Evolutionary conservation across 495 filamentous ascomycete species (phyloP).

Genomic region (Lentithecium fluviatile): DNA sequence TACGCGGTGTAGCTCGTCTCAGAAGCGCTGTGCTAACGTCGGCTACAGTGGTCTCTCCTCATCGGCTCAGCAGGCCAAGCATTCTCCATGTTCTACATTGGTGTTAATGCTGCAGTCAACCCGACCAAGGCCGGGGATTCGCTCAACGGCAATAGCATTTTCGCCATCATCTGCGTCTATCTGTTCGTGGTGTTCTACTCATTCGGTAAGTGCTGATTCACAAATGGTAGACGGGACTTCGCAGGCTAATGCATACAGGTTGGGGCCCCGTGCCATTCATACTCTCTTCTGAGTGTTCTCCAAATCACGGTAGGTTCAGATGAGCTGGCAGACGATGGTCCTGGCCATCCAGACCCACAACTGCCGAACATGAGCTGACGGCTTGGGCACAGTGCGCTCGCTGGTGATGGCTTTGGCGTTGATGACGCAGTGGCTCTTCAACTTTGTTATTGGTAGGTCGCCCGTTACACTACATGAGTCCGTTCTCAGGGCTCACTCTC

Average conservation of each 20-base stretch:
- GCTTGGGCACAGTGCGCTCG: constrained; percentile 15
- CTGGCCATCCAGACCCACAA: not conserved
- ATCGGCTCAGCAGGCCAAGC: constrained; percentile 30
- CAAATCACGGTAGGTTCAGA: constrained; percentile 27
- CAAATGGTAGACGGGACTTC: no score
- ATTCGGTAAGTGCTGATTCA: constrained; percentile 48
- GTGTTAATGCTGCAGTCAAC: constrained; percentile 26
- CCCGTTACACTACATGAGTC: constrained; percentile 1
- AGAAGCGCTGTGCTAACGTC: constrained; percentile 21
- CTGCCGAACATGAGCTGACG: constrained; percentile 6
- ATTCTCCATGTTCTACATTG: constrained; percentile 37
- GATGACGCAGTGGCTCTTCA: constrained; percentile 68
- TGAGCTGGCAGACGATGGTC: not conserved
- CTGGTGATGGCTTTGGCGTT: constrained; percentile 53
- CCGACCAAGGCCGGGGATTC: constrained; percentile 31
- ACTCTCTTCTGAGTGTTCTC: constrained; percentile 28
- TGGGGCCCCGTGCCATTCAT: constrained; percentile 72
- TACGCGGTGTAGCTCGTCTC: no score
- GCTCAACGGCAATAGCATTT: constrained; percentile 30
- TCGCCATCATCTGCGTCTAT: constrained; percentile 56
- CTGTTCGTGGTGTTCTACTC: constrained; percentile 75
- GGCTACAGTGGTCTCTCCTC: constrained; percentile 25
- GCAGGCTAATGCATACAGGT: constrained; percentile 34
- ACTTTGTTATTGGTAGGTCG: constrained; percentile 58
- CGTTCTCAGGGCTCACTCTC: constrained; percentile 14